Evolutionary conservation across 495 filamentous ascomycete species (phyloP).

Genomic region (Aspergillus funiculosus): DNA sequence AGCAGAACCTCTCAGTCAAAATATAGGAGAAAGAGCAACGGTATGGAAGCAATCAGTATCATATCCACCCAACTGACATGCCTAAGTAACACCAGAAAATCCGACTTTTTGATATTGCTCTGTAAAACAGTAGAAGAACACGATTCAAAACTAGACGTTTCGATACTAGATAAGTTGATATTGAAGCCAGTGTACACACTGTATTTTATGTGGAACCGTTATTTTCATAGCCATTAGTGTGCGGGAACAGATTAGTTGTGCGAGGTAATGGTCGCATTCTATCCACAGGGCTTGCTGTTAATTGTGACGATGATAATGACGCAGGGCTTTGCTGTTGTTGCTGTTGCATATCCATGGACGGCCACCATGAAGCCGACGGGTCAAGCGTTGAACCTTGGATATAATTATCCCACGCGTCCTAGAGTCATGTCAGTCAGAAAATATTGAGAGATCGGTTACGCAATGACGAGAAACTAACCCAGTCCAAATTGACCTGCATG

Average conservation of each 20-base stretch:
- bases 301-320: slow-evolving; percentile 15
- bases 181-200: no score
- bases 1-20: no score
- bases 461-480: slow-evolving; percentile 51
- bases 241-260: slow-evolving; percentile 14
- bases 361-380: slow-evolving; percentile 43
- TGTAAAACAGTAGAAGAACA: no score
- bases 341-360: slow-evolving; percentile 34
- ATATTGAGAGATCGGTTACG: background rate
- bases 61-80: no score
- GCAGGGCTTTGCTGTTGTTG: slow-evolving; percentile 24
- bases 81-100: no score
- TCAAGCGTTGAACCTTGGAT: slow-evolving; percentile 48
- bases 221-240: slow-evolving; percentile 12
- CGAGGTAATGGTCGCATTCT: slow-evolving; percentile 15
- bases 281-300: slow-evolving; percentile 12
- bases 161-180: no score
- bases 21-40: no score
- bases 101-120: no score
- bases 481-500: slow-evolving; percentile 65
- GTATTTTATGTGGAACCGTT: slow-evolving; percentile 4
- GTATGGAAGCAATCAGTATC: no score
- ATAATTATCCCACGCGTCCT: slow-evolving; percentile 55
- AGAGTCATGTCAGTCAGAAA: slow-evolving; percentile 14
- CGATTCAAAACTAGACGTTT: no score